Evolutionary conservation across 805 yeast genomes (phyloP).

Genomic region (Ogataea paraovalis): DNA sequence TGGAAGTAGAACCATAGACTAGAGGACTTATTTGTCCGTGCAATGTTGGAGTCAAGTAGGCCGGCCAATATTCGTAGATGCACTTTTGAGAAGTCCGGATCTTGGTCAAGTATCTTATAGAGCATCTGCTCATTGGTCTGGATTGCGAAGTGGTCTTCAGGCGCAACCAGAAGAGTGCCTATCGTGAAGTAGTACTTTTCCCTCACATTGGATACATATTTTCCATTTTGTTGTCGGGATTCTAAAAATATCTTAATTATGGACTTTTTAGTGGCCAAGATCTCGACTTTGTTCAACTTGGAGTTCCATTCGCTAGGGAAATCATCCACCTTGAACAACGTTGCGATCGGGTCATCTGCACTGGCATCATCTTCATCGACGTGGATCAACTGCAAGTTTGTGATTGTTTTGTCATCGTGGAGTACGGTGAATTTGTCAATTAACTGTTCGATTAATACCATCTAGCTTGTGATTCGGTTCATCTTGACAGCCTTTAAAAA

Average conservation of each 20-base stretch:
- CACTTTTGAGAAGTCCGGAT: not conserved
- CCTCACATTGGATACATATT: not conserved
- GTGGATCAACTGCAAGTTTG: not conserved
- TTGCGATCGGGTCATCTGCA: too few species aligned
- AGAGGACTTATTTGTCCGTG: constrained; percentile 33
- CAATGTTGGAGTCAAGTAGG: constrained; percentile 16
- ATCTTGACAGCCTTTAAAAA: too few species aligned
- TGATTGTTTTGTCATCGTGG: not conserved
- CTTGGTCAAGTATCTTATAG: not conserved
- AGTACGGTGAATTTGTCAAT: not conserved
- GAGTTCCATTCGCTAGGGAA: not conserved
- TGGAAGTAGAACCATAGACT: constrained; percentile 29
- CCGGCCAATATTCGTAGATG: not conserved
- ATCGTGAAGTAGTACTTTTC: constrained; percentile 14
- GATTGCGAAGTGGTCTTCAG: constrained; percentile 27
- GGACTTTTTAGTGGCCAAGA: constrained; percentile 4
- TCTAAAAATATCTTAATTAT: constrained; percentile 18
- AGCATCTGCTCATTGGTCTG: constrained; percentile 7
- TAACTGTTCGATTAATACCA: not conserved
- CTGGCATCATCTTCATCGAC: not conserved
- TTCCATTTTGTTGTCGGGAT: constrained; percentile 8
- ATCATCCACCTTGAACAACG: not conserved
- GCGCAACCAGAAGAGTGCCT: constrained; percentile 26
- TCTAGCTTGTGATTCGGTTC: not conserved
- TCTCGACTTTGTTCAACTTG: not conserved